Percentiles rank a stretch among this genome's conserved stretches.
phyloP scores from a whole-genome alignment of 2,329 filamentous ascomycete genomes.

The Cladosporium cucumerinum region DNA sequence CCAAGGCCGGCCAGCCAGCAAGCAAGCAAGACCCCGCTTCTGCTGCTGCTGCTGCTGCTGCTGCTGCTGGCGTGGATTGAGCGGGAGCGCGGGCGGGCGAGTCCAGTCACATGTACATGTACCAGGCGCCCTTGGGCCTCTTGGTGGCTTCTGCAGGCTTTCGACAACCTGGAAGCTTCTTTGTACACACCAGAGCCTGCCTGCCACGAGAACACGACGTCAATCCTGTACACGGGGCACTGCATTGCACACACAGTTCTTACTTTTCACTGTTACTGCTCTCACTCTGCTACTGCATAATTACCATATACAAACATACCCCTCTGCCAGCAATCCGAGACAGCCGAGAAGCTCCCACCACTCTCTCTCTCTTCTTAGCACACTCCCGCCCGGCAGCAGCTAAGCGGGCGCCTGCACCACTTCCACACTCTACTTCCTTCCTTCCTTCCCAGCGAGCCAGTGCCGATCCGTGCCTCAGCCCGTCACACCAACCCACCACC shows the following conservation, averaged over 20 bases:
- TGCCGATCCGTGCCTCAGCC: constrained; percentile 7
- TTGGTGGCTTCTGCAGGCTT: background rate
- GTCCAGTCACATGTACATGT: background rate
- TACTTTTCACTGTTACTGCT: background rate
- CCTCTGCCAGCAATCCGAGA: background rate
- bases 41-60: background rate
- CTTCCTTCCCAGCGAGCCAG: background rate
- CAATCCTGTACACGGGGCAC: background rate
- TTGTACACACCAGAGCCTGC: constrained; percentile 8
- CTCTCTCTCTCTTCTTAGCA: background rate
- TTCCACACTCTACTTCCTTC: too few relatives aligned
- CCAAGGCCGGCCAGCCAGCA: background rate
- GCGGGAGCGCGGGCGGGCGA: background rate
- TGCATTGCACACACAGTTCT: background rate
- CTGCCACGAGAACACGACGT: background rate
- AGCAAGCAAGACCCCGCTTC: background rate
- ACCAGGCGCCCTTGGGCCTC: too few relatives aligned
- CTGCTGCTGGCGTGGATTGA: background rate
- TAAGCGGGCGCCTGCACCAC: constrained; percentile 13
- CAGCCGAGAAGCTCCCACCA: background rate
- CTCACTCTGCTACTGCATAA: too few relatives aligned
- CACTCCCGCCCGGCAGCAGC: background rate
- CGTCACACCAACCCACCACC: background rate
- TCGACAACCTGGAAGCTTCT: constrained; percentile 5
- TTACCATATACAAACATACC: background rate